Percentiles rank a stretch among this genome's conserved stretches.
These are phyloP conservation scores for Geotrichum histeridarum DNA, from an alignment of 1,139 yeast genomes.

Conservation along the genomic window DNA sequence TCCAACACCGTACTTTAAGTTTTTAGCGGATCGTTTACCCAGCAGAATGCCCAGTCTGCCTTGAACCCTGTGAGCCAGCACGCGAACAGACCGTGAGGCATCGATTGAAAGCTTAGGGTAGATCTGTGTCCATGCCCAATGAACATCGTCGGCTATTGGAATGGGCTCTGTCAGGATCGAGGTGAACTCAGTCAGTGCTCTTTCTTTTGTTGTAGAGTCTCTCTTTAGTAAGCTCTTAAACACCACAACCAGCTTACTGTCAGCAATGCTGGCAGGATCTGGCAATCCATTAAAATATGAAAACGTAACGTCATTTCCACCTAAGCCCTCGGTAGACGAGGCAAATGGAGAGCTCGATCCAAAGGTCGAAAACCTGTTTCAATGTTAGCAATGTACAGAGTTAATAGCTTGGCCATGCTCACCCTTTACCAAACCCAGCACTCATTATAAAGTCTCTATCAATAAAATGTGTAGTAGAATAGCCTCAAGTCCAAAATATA, in stretches of 20 bases:
- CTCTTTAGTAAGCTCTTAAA: constrained; percentile 73
- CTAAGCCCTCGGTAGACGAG: constrained; percentile 8
- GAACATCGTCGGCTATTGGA: constrained; percentile 43
- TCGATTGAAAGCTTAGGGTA: constrained; percentile 77
- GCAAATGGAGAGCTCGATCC: constrained; percentile 4
- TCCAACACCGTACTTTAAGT: constrained; percentile 66
- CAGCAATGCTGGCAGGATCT: constrained; percentile 54
- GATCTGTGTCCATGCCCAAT: constrained; percentile 70
- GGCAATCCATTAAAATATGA: constrained; percentile 77
- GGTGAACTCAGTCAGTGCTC: constrained; percentile 58
- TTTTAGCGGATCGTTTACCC: constrained; percentile 60
- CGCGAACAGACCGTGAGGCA: constrained; percentile 59
- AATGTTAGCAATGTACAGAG: not conserved
- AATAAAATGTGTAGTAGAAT: not conserved
- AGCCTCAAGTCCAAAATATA: not conserved
- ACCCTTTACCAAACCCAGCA: constrained; percentile 11
- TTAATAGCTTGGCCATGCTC: not conserved
- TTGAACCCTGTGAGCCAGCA: constrained; percentile 59
- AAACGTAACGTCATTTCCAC: constrained; percentile 63
- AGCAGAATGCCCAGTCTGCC: constrained; percentile 45
- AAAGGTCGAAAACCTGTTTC: constrained; percentile 10
- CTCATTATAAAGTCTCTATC: not conserved
- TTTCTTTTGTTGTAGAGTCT: constrained; percentile 79
- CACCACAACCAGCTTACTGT: constrained; percentile 56
- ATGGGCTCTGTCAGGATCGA: constrained; percentile 26